A percentile compares a stretch with the other conserved stretches of the same genome.
Conservation (phyloP, 345 rosid genomes). For the Streptanthus diversifolius region DNA sequence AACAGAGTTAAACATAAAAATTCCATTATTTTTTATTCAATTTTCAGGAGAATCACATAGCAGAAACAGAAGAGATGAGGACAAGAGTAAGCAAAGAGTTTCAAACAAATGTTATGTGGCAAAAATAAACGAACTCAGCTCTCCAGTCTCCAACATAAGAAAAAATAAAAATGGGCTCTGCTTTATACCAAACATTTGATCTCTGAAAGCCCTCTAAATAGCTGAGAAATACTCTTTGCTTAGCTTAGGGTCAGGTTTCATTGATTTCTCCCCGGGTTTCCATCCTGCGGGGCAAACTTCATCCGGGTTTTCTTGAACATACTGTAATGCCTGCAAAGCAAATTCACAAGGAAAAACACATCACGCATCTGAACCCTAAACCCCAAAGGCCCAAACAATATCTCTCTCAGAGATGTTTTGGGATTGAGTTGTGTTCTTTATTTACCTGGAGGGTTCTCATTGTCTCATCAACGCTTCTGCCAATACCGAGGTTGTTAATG, state of each 20-base stretch:
- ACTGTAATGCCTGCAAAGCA: conserved; percentile 67
- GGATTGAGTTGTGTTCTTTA: background rate
- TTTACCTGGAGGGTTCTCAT: conserved; percentile 89
- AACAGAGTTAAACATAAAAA: background rate
- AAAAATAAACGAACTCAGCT: conserved; percentile 2
- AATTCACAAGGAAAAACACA: background rate
- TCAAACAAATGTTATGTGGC: background rate
- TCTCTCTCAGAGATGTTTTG: background rate
- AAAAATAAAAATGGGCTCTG: background rate
- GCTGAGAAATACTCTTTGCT: conserved; percentile 81
- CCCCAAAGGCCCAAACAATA: background rate
- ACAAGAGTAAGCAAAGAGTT: background rate
- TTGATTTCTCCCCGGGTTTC: conserved; percentile 89
- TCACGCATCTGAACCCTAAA: background rate
- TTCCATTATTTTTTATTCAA: background rate
- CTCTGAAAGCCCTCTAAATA: conserved; percentile 4
- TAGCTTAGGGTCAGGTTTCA: conserved; percentile 90
- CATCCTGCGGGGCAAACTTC: conserved; percentile 96
- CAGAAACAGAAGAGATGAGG: background rate
- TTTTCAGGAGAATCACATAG: background rate
- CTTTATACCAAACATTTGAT: background rate
- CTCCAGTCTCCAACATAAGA: background rate
- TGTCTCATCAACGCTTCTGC: conserved; percentile 88
- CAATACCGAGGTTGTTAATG: conserved; percentile 89
- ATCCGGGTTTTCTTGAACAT: conserved; percentile 86